Conservation (phyloP, 2,329 filamentous ascomycete genomes). For the Ophiosphaerella herpotricha region DNA sequence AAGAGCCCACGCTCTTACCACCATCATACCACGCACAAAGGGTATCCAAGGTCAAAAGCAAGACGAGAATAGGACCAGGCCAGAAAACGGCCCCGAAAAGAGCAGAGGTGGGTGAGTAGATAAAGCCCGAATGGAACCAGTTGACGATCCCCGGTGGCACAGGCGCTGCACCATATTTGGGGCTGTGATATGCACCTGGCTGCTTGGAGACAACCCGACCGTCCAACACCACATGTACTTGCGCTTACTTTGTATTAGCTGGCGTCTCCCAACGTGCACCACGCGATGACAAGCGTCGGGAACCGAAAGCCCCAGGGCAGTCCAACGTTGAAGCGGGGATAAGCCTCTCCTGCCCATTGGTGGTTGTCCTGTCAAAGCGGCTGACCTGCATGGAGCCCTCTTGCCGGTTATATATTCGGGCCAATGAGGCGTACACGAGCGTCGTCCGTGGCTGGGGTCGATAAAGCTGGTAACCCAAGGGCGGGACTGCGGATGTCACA, state of each 20-base stretch:
- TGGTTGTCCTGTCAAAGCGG: background rate
- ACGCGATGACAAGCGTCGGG: background rate
- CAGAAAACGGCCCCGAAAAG: background rate
- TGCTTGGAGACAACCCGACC: background rate
- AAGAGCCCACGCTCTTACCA: background rate
- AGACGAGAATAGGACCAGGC: background rate
- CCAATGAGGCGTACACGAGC: too few relatives aligned
- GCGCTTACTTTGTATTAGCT: background rate
- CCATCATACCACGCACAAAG: background rate
- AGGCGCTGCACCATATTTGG: too few relatives aligned
- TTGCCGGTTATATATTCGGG: background rate
- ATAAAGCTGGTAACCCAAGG: too few relatives aligned
- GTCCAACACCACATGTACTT: background rate
- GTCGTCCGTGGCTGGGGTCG: too few relatives aligned
- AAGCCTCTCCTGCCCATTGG: background rate
- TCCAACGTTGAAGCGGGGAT: background rate
- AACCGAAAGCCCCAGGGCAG: slow-evolving; percentile 2
- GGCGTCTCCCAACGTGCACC: background rate
- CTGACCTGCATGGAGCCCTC: background rate
- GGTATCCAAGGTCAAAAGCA: background rate
- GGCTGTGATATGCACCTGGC: background rate
- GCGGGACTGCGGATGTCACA: too few relatives aligned
- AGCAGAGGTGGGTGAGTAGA: background rate
- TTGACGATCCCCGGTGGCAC: background rate
- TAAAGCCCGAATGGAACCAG: background rate